These are phyloP conservation scores for Micromonas pusilla DNA, from an alignment of 139 green algal genomes.

Conservation along the genomic window DNA sequence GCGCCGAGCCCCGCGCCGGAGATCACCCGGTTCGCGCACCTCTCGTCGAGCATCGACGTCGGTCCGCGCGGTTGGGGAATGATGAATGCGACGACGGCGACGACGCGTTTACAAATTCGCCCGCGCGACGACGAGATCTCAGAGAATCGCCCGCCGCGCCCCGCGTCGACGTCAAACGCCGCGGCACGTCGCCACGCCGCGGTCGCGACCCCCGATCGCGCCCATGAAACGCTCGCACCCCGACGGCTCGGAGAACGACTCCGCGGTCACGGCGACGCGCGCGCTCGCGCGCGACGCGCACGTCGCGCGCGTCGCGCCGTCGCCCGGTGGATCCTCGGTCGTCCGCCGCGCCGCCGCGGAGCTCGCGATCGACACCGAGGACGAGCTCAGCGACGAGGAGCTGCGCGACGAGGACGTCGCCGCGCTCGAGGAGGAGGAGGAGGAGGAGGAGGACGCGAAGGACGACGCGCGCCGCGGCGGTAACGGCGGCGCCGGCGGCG, in stretches of 20 bases:
- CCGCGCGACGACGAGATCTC: too few relatives aligned
- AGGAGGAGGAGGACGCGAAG: conserved; percentile 3
- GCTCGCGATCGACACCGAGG: neutral
- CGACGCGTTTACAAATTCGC: conserved; percentile 97
- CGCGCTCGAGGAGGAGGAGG: neutral
- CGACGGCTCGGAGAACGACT: too few relatives aligned
- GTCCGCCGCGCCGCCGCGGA: neutral
- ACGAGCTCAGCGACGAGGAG: neutral
- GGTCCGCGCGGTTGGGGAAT: conserved; percentile 5
- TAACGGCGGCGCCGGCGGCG: neutral
- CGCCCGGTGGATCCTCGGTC: neutral
- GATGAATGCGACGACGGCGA: conserved; percentile 69
- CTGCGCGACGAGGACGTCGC: neutral
- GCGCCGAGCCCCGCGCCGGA: conserved; percentile 28
- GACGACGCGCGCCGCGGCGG: too few relatives aligned
- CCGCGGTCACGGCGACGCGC: too few relatives aligned
- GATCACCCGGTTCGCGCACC: conserved; percentile 27
- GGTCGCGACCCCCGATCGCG: too few relatives aligned
- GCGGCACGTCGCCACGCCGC: too few relatives aligned
- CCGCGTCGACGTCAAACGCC: too few relatives aligned
- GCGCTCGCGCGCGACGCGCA: neutral
- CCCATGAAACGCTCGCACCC: too few relatives aligned
- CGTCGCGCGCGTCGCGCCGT: neutral
- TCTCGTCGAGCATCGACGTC: conserved; percentile 16
- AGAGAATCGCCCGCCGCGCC: too few relatives aligned